These are phyloP conservation scores for Paracamarosporium sp. DNA, from an alignment of 2,329 filamentous ascomycete species.

Conservation along the genomic window DNA sequence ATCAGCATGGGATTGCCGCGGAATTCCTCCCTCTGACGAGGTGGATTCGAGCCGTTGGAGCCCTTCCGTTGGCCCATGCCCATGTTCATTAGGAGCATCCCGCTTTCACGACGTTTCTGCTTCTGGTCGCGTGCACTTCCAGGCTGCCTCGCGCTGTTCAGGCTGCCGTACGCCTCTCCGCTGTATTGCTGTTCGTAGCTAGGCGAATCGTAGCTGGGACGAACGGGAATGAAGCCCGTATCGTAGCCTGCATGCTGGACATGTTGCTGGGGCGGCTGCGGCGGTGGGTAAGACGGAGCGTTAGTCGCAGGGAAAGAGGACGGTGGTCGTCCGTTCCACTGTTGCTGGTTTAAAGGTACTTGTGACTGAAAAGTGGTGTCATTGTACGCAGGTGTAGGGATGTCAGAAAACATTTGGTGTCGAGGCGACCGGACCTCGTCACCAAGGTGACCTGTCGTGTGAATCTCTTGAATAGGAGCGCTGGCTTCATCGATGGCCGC, in stretches of 20 bases:
- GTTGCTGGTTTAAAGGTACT: slow-evolving; percentile 9
- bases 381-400: slow-evolving; percentile 69
- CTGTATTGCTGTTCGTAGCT: slow-evolving; percentile 32
- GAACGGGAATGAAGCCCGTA: slow-evolving; percentile 58
- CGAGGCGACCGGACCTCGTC: slow-evolving; percentile 69
- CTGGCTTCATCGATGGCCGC: slow-evolving; percentile 65
- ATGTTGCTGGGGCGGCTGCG: slow-evolving; percentile 21
- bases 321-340: slow-evolving; percentile 30
- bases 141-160: slow-evolving; percentile 39
- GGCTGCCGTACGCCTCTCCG: slow-evolving; percentile 41
- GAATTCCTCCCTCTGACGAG: slow-evolving; percentile 37
- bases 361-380: slow-evolving; percentile 58
- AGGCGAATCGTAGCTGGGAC: slow-evolving; percentile 54
- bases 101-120: slow-evolving; percentile 44
- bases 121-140: slow-evolving; percentile 37
- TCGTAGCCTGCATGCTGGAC: slow-evolving; percentile 45
- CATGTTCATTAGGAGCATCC: slow-evolving; percentile 50
- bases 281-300: slow-evolving; percentile 33
- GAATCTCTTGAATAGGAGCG: slow-evolving; percentile 54
- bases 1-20: slow-evolving; percentile 23
- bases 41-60: slow-evolving; percentile 34
- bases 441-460: slow-evolving; percentile 49
- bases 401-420: slow-evolving; percentile 70
- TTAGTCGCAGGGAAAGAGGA: slow-evolving; percentile 29
- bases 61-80: slow-evolving; percentile 45